phyloP scores from a whole-genome alignment of 139 green algal species.

The Micractinium sp. region DNA sequence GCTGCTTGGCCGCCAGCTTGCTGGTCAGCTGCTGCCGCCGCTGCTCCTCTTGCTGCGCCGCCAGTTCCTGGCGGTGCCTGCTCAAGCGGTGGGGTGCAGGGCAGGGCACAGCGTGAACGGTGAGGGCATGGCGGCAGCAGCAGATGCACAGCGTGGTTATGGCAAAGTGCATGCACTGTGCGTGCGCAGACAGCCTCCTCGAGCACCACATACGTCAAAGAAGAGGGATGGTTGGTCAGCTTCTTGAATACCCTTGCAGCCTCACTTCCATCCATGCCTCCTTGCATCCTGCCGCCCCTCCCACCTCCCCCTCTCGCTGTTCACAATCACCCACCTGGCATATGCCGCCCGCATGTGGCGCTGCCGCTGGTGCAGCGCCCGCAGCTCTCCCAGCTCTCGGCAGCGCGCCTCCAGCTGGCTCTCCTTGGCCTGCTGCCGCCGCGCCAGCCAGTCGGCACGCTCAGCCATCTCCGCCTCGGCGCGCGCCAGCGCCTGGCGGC shows the following conservation, averaged over 20 bases:
- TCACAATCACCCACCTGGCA: not conserved
- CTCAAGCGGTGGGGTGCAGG: too few relatives aligned
- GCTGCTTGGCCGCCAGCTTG: constrained; percentile 15
- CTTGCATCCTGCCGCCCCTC: not conserved
- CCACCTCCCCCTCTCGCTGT: not conserved
- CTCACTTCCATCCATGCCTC: not conserved
- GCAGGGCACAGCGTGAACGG: too few relatives aligned
- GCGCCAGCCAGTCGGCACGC: not conserved
- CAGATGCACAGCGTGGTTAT: too few relatives aligned
- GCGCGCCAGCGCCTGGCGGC: not conserved
- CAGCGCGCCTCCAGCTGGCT: constrained; percentile 13
- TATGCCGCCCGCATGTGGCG: constrained; percentile 1
- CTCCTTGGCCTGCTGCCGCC: not conserved
- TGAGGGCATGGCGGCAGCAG: too few relatives aligned
- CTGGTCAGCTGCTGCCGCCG: constrained; percentile 1
- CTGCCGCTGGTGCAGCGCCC: constrained; percentile 19
- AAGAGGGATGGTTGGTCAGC: too few relatives aligned
- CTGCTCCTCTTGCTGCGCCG: constrained; percentile 24
- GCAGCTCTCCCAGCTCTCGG: constrained; percentile 22
- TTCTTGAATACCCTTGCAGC: not conserved
- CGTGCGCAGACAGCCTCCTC: too few relatives aligned
- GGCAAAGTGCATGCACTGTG: too few relatives aligned
- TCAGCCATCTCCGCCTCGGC: constrained; percentile 2
- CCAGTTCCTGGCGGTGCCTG: constrained; percentile 29
- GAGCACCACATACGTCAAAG: too few relatives aligned